phyloP scores from a whole-genome alignment of 2,329 filamentous ascomycete species.

The Microdochium trichocladiopsis region DNA sequence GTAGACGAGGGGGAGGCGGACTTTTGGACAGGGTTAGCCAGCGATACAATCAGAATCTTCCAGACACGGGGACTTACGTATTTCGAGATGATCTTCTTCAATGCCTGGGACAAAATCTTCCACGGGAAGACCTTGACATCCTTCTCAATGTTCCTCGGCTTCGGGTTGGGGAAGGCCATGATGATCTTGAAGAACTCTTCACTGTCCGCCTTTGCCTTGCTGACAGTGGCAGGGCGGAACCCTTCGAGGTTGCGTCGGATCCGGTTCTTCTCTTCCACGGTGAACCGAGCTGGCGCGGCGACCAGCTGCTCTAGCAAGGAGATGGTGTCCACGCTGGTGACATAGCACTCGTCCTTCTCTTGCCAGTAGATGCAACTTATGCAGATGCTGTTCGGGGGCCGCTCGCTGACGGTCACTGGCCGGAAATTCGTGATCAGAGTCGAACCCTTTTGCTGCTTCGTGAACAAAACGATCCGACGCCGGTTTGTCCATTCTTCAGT shows the following conservation, averaged over 20 bases:
- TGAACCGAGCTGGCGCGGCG: constrained; percentile 68
- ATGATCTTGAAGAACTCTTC: constrained; percentile 99
- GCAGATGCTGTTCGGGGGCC: constrained; percentile 78
- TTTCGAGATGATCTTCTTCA: constrained; percentile 99
- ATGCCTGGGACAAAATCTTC: constrained; percentile 77
- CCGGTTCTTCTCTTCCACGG: constrained; percentile 96
- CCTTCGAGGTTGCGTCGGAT: constrained; percentile 94
- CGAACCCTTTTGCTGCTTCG: constrained; percentile 72
- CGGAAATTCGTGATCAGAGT: constrained; percentile 77
- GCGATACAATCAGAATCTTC: constrained; percentile 1
- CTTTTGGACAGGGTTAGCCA: constrained; percentile 7
- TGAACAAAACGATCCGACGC: constrained; percentile 83
- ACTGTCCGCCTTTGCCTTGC: constrained; percentile 84
- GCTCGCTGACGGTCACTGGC: constrained; percentile 70
- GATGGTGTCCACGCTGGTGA: constrained; percentile 96
- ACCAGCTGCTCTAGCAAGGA: constrained; percentile 89
- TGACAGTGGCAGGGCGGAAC: constrained; percentile 87
- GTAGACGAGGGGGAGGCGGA: constrained; percentile 19
- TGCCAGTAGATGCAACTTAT: constrained; percentile 98
- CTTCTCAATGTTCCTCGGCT: constrained; percentile 97
- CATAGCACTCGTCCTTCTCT: constrained; percentile 82
- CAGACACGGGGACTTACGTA: constrained; percentile 43
- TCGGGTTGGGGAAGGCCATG: constrained; percentile 93
- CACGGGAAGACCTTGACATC: constrained; percentile 98
- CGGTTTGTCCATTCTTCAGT: constrained; percentile 72